Conservation (phyloP, 2,329 filamentous ascomycete species). For the Paecilomyces formosus region DNA sequence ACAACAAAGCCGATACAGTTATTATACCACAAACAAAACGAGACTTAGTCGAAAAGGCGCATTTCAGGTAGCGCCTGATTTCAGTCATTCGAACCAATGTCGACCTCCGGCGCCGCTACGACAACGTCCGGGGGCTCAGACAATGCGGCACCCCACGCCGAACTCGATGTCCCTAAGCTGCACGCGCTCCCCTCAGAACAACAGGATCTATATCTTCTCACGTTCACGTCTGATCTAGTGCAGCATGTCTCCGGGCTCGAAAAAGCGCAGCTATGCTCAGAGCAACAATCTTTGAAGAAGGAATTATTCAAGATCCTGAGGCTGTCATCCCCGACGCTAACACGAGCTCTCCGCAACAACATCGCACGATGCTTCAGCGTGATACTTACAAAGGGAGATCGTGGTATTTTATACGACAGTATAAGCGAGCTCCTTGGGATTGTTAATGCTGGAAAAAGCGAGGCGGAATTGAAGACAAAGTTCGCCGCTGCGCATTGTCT, state of each 20-base stretch:
- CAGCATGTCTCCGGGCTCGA: slow-evolving; percentile 67
- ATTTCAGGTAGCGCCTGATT: slow-evolving; percentile 3
- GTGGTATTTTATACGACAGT: slow-evolving; percentile 88
- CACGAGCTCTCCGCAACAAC: slow-evolving; percentile 83
- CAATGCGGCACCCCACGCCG: slow-evolving; percentile 31
- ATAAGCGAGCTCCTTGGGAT: slow-evolving; percentile 79
- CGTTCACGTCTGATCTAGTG: slow-evolving; percentile 74
- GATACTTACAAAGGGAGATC: slow-evolving; percentile 76
- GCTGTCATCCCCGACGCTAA: slow-evolving; percentile 71
- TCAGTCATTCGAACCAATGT: slow-evolving; percentile 23
- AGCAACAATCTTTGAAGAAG: slow-evolving; percentile 88
- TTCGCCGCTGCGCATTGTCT: slow-evolving; percentile 84
- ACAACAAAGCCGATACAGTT: background rate
- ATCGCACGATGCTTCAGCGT: slow-evolving; percentile 75
- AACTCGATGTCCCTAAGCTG: slow-evolving; percentile 86
- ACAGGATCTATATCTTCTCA: slow-evolving; percentile 89
- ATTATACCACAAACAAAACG: background rate
- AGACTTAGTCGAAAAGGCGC: slow-evolving; percentile 2
- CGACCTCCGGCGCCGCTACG: slow-evolving; percentile 25
- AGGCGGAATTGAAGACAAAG: slow-evolving; percentile 69
- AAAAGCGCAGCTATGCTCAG: slow-evolving; percentile 72
- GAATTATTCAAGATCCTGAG: slow-evolving; percentile 91
- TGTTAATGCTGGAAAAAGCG: slow-evolving; percentile 65
- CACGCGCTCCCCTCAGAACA: slow-evolving; percentile 86
- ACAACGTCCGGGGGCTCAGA: slow-evolving; percentile 26